Conservation (phyloP, 1,284 basidiomycete genomes). For the Laetiporus sulphureus region DNA sequence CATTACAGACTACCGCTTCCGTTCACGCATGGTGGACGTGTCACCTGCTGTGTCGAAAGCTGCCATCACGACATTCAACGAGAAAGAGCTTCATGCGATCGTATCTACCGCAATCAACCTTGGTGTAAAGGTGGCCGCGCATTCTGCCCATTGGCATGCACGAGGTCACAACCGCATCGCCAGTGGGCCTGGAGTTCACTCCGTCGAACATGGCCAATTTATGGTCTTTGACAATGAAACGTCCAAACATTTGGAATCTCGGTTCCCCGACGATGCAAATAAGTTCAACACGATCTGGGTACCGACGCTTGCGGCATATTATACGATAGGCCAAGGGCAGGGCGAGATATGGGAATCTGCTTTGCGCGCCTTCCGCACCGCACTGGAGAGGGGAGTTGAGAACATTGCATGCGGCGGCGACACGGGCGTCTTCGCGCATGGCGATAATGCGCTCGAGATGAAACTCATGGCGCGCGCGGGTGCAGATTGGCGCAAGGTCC, state of each 20-base stretch:
- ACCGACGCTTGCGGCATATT: conserved; percentile 52
- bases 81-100: conserved; percentile 43
- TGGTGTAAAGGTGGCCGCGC: conserved; percentile 56
- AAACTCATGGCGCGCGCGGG: conserved; percentile 53
- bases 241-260: too few species aligned
- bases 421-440: conserved; percentile 57
- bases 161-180: conserved; percentile 21
- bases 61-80: conserved; percentile 39
- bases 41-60: conserved; percentile 27
- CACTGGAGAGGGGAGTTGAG: conserved; percentile 34
- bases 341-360: conserved; percentile 34
- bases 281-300: conserved; percentile 38
- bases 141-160: conserved; percentile 37
- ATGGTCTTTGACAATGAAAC: conserved; percentile 26
- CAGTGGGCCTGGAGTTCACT: conserved; percentile 29
- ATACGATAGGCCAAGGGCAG: conserved; percentile 23
- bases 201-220: conserved; percentile 41
- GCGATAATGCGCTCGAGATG: conserved; percentile 56
- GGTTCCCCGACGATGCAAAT: conserved; percentile 1
- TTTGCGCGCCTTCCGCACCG: conserved; percentile 36
- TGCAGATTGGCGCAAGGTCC: conserved; percentile 43
- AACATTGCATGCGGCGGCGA: conserved; percentile 58
- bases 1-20: conserved; percentile 42
- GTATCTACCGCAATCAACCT: conserved; percentile 43
- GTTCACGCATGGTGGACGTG: conserved; percentile 37